These are phyloP conservation scores for Penicillium sp. DNA, from an alignment of 2,329 filamentous ascomycete species.

Conservation along the genomic window DNA sequence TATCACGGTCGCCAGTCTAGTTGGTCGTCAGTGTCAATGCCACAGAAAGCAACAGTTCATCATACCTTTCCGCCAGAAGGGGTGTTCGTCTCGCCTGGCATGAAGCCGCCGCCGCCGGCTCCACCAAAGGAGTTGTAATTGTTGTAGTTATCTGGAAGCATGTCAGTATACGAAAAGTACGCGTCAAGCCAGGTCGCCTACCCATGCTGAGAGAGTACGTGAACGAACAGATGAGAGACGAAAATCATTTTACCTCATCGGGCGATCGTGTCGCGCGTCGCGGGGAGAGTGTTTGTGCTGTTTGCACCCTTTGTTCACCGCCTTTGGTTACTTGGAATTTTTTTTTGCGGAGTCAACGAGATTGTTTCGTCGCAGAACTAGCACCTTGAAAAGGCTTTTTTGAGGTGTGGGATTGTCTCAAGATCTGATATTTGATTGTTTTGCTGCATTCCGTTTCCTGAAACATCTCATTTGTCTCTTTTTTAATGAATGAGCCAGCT, in stretches of 20 bases:
- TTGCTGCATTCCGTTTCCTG: background rate
- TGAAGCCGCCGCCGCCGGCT: constrained; percentile 58
- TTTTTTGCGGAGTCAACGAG: constrained; percentile 16
- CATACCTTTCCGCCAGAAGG: constrained; percentile 41
- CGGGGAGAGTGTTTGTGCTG: constrained; percentile 26
- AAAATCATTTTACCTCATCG: constrained; percentile 37
- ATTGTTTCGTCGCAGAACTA: constrained; percentile 1
- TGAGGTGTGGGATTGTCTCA: constrained; percentile 8
- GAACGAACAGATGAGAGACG: constrained; percentile 4
- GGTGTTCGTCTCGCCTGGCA: constrained; percentile 50
- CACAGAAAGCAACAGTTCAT: background rate
- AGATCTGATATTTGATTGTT: background rate
- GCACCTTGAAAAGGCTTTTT: constrained; percentile 8
- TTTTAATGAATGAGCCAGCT: constrained; percentile 3
- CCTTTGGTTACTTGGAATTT: constrained; percentile 12
- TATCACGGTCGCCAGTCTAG: constrained; percentile 57
- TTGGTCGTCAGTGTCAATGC: background rate
- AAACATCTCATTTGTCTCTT: background rate
- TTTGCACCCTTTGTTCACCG: constrained; percentile 20
- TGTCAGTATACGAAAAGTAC: constrained; percentile 2
- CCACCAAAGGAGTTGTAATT: constrained; percentile 31
- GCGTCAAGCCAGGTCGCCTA: constrained; percentile 10
- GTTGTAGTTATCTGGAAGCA: constrained; percentile 32
- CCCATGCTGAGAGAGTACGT: constrained; percentile 26
- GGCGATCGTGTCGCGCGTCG: constrained; percentile 38